Percentiles rank a stretch among this genome's conserved stretches.
Evolutionary conservation across 2,329 filamentous ascomycete species (phyloP).

Genomic region (Trichoderma pleuroti): DNA sequence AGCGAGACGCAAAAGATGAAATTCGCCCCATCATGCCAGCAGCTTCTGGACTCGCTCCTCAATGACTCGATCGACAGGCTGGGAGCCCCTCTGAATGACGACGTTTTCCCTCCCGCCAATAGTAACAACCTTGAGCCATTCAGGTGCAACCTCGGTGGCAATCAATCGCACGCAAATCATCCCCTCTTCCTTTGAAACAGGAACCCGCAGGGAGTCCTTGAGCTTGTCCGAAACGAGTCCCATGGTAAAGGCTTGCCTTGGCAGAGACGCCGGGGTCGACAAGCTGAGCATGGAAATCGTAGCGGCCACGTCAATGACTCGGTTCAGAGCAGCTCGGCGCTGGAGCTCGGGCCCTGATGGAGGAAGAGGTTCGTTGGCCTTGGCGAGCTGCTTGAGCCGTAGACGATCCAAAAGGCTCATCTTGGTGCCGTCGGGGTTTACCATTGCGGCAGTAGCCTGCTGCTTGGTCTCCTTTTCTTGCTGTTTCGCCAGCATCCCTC

Average conservation of each 20-base stretch:
- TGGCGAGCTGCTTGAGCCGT: slow-evolving; percentile 63
- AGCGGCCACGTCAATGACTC: slow-evolving; percentile 64
- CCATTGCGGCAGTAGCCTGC: slow-evolving; percentile 31
- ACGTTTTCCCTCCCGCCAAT: slow-evolving; percentile 55
- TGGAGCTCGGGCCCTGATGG: slow-evolving; percentile 55
- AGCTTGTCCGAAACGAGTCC: slow-evolving; percentile 60
- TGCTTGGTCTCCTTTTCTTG: slow-evolving; percentile 42
- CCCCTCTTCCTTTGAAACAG: slow-evolving; percentile 52
- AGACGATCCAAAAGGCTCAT: slow-evolving; percentile 74
- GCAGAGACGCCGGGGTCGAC: slow-evolving; percentile 46
- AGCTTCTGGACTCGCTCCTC: slow-evolving; percentile 37
- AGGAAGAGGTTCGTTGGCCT: slow-evolving; percentile 53
- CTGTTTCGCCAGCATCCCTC: slow-evolving; percentile 53
- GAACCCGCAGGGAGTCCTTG: slow-evolving; percentile 61
- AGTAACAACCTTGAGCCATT: slow-evolving; percentile 52
- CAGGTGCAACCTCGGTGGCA: slow-evolving; percentile 52
- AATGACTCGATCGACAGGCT: slow-evolving; percentile 38
- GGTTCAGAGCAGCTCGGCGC: slow-evolving; percentile 62
- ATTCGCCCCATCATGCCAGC: neutral
- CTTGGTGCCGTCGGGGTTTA: slow-evolving; percentile 47
- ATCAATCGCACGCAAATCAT: slow-evolving; percentile 49
- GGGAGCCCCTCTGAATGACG: slow-evolving; percentile 47
- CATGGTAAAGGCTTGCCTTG: slow-evolving; percentile 63
- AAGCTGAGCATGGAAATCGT: slow-evolving; percentile 65
- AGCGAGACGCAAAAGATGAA: neutral